Evolutionary conservation across 352 stramenopile species (phyloP).

Genomic region (Phytophthora hibernalis): DNA sequence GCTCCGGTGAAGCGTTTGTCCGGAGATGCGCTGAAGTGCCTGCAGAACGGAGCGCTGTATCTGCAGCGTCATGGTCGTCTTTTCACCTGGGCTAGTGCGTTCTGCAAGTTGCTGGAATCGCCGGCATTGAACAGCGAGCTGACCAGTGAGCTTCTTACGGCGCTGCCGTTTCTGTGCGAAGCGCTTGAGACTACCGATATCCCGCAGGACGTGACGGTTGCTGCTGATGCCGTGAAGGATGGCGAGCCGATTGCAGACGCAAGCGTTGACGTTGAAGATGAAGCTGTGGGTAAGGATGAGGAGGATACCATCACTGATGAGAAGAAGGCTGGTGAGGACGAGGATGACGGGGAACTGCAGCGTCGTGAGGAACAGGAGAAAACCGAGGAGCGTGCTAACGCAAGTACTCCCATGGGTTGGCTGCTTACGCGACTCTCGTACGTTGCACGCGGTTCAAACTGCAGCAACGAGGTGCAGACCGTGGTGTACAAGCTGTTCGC

Average conservation of each 20-base stretch:
- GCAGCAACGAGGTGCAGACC: conserved; percentile 63
- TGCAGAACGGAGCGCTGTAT: conserved; percentile 51
- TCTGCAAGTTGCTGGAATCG: conserved; percentile 79
- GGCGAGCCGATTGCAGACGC: conserved; percentile 26
- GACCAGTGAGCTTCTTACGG: conserved; percentile 60
- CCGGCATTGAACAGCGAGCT: conserved; percentile 58
- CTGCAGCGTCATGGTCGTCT: conserved; percentile 63
- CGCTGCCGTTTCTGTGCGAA: conserved; percentile 68
- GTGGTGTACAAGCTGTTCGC: conserved; percentile 91
- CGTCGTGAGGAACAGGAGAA: conserved; percentile 46
- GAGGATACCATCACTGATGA: conserved; percentile 19
- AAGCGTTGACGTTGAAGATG: conserved; percentile 14
- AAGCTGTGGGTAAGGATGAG: conserved; percentile 13
- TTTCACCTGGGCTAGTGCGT: conserved; percentile 62
- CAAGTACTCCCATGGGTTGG: conserved; percentile 79
- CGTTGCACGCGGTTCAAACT: conserved; percentile 58
- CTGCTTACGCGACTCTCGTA: conserved; percentile 88
- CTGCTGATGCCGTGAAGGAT: conserved; percentile 21
- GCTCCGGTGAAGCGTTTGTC: conserved; percentile 41
- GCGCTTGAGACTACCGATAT: conserved; percentile 66
- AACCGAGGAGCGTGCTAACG: conserved; percentile 54
- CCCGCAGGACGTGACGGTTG: conserved; percentile 64
- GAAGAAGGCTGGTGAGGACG: conserved; percentile 32
- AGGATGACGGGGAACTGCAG: conserved; percentile 32
- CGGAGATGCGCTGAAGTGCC: conserved; percentile 24